A percentile compares a stretch with the other conserved stretches of the same genome.
Conservation (phyloP, 2,329 filamentous ascomycete genomes). For the Penicillium rolfsii region DNA sequence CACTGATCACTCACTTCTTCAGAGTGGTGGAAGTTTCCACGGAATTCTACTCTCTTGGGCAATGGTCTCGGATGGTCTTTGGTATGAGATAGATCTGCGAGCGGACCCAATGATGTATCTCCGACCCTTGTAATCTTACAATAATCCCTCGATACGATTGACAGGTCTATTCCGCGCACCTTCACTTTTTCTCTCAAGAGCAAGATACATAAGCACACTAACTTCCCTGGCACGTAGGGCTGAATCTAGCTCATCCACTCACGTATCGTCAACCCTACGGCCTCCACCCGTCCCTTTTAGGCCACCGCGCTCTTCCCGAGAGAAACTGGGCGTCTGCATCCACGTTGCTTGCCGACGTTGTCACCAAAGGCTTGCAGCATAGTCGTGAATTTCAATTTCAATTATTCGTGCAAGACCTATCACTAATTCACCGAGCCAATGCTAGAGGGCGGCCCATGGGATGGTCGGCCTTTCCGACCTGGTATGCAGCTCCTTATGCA, state of each 20-base stretch:
- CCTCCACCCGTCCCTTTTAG: not conserved
- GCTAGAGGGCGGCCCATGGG: not conserved
- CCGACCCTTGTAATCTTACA: not conserved
- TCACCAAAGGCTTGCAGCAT: not conserved
- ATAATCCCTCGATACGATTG: not conserved
- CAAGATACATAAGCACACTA: slow-evolving; percentile 17
- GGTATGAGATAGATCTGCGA: not conserved
- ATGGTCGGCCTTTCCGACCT: not conserved
- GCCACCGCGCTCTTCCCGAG: not conserved
- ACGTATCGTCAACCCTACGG: slow-evolving; percentile 14
- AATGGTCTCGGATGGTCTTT: not conserved
- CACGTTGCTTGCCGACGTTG: not conserved
- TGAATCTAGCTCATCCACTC: slow-evolving; percentile 21
- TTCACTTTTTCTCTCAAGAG: not conserved
- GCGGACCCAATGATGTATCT: not conserved
- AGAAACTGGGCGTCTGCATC: not conserved
- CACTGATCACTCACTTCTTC: not conserved
- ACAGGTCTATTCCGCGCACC: not conserved
- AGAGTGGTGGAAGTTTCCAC: not conserved
- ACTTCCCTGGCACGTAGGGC: slow-evolving; percentile 23
- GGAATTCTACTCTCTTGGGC: not conserved
- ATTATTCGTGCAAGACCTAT: not conserved
- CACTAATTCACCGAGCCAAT: not conserved
- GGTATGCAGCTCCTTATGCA: not conserved
- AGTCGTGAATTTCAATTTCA: not conserved